phyloP scores from a whole-genome alignment of 208 protist species.

The Tritrichomonas musculus region DNA sequence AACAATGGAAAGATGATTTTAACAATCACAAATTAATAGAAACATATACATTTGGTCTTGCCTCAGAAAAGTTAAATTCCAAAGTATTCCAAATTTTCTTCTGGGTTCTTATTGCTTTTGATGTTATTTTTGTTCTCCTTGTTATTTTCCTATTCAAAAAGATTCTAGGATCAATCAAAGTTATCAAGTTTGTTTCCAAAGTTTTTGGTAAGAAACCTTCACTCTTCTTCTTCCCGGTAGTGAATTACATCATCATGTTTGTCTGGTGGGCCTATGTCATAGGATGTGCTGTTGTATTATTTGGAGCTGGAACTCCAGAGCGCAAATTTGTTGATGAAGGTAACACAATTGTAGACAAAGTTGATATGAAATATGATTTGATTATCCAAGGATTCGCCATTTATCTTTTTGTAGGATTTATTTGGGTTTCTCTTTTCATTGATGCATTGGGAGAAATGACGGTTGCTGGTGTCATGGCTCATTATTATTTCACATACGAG shows the following conservation, averaged over 20 bases:
- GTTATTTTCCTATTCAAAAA: not conserved
- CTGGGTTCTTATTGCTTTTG: not conserved
- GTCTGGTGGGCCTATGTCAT: conserved; percentile 17
- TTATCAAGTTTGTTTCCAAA: not conserved
- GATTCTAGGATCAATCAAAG: not conserved
- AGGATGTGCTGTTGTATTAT: not conserved
- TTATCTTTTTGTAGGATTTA: not conserved
- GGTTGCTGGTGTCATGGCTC: not conserved
- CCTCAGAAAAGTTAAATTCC: not conserved
- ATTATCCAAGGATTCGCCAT: not conserved
- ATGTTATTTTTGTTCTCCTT: not conserved
- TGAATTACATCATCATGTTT: not conserved
- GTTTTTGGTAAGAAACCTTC: not conserved
- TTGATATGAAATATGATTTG: not conserved
- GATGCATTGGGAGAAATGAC: not conserved
- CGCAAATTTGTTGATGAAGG: not conserved
- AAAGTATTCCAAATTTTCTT: conserved; percentile 1
- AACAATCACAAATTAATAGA: not conserved
- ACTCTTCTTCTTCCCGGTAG: not conserved
- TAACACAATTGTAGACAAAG: not conserved
- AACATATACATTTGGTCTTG: not conserved
- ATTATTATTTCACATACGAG: not conserved
- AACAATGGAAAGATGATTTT: not conserved
- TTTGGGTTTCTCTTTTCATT: conserved; percentile 17
- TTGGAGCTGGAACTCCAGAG: not conserved